Evolutionary conservation across 768 basidiomycete species (phyloP).

Genomic region (Leucosporidium creatinivorum): DNA sequence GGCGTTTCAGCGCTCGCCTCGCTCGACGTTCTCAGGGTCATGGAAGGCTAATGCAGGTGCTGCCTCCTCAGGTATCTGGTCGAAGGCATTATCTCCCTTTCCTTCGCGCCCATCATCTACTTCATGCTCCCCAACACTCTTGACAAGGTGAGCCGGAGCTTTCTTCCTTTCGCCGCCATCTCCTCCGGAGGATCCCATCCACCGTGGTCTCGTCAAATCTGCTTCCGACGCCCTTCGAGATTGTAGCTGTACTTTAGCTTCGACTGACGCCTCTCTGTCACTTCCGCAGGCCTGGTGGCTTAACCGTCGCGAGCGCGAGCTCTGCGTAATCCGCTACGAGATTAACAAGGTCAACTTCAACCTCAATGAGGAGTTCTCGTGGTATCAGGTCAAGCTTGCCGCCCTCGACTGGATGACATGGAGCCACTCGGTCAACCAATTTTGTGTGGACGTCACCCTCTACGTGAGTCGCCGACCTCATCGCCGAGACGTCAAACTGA

Average conservation of each 20-base stretch:
- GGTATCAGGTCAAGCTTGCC: slow-evolving; percentile 7
- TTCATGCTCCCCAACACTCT: slow-evolving; percentile 14
- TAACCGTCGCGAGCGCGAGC: slow-evolving; percentile 7
- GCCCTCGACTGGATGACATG: slow-evolving; percentile 20
- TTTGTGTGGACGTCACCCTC: not conserved
- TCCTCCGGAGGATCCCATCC: no score
- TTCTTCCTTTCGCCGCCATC: no score
- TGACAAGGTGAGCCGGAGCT: not conserved
- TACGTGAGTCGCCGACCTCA: not conserved
- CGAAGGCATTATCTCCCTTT: slow-evolving; percentile 13
- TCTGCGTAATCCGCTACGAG: slow-evolving; percentile 10
- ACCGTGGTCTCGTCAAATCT: no score
- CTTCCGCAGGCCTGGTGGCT: slow-evolving; percentile 13
- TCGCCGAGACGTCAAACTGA: no score
- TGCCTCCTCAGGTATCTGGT: slow-evolving; percentile 2
- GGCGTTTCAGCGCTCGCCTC: not conserved
- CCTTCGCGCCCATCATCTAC: slow-evolving; percentile 18
- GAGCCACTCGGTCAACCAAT: slow-evolving; percentile 15
- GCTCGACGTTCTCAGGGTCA: no score
- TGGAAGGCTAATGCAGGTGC: no score
- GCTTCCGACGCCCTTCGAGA: no score
- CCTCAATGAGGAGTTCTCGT: slow-evolving; percentile 13
- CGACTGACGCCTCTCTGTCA: not conserved
- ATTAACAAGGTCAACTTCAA: slow-evolving; percentile 16
- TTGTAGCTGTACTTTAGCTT: no score